Base-by-base conservation (phyloP, 441 rosid genomes). In the Gossypium armourianum region DNA sequence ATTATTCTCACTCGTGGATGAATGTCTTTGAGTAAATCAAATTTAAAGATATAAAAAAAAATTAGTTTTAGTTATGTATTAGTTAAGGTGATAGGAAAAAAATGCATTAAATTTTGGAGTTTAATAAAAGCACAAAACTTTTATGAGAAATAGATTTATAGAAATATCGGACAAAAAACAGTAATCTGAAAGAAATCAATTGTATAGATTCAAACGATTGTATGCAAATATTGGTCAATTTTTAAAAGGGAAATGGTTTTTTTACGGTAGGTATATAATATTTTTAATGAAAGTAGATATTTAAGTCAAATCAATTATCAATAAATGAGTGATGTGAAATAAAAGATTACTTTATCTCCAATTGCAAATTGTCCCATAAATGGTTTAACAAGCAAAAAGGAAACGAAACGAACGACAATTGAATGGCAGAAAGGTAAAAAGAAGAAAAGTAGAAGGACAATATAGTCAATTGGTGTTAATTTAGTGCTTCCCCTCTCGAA, bases 341-440 rank as follows among this genome's bases (percentile, higher is more conserved):
- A 19, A 54, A 54, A 54, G 5, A 16, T 52, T 52, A 52, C 7
- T 52, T 52, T 52, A 54, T 21, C 23, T 6, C 32, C 15, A 57
- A 23, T n/a, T 12, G 36, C 36, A 19, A 19, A 1, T 4, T 2
- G 8, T 12, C 36, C 32, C 5, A 57, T 21, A 12, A 57, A 24
- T 10, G 12, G 45, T 8, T 36, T 36, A 8, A 8, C 12, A 36
- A 36, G 12, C 45, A 36, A 57, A 59, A 59, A 2, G 1, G 1
- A 5, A 59, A 13, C 16, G 1, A 59, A 8, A 4, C 28, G 17
- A 63, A 7, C 56, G 56, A 52, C 0, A 3, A 10, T 0, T 20
- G 23, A 20, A 47, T 64, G 69, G 69, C 55, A 64, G 55, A 12
- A 64, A 20, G 12, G 69, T 64, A 3, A 55, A 55, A 36, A 20